A percentile compares a stretch with the other conserved stretches of the same genome.
phyloP scores from a whole-genome alignment of 805 yeast genomes.

The Kuraishia borneana region DNA sequence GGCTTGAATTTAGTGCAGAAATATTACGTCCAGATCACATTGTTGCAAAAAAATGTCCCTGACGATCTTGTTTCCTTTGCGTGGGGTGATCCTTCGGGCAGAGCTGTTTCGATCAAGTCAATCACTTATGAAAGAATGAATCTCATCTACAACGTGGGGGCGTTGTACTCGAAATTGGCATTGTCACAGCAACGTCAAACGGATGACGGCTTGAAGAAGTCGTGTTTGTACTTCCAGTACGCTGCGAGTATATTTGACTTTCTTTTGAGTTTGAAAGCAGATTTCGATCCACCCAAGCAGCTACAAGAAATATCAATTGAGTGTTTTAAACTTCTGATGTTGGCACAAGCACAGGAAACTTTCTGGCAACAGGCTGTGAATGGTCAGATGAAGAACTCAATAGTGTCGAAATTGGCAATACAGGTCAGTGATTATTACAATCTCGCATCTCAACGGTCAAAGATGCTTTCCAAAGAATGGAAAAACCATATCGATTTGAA shows the following conservation, averaged over 20 bases:
- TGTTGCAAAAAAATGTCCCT: constrained; percentile 49
- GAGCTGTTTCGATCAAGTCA: constrained; percentile 34
- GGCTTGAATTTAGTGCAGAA: constrained; percentile 24
- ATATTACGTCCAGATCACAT: constrained; percentile 35
- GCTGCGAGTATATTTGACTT: constrained; percentile 58
- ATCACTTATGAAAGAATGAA: constrained; percentile 51
- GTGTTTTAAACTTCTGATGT: constrained; percentile 39
- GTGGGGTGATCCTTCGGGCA: constrained; percentile 58
- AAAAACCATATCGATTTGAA: constrained; percentile 49
- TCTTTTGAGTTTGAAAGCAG: constrained; percentile 12
- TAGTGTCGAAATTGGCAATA: constrained; percentile 52
- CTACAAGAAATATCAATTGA: constrained; percentile 38
- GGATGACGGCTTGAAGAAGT: constrained; percentile 45
- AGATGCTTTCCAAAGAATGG: constrained; percentile 37
- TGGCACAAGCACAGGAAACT: constrained; percentile 83
- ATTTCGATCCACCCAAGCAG: constrained; percentile 25
- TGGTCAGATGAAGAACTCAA: constrained; percentile 40
- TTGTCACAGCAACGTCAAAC: constrained; percentile 28
- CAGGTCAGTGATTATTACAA: constrained; percentile 50
- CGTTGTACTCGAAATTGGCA: constrained; percentile 50
- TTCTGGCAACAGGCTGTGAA: constrained; percentile 67
- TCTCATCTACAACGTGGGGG: constrained; percentile 58
- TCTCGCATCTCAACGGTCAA: constrained; percentile 16
- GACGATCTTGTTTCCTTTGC: constrained; percentile 45
- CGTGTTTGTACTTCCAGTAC: constrained; percentile 55